Evolutionary conservation across 2,329 filamentous ascomycete species (phyloP), one percentile per base, ranked within the genome.

Genomic region (Beauveria sp.): DNA sequence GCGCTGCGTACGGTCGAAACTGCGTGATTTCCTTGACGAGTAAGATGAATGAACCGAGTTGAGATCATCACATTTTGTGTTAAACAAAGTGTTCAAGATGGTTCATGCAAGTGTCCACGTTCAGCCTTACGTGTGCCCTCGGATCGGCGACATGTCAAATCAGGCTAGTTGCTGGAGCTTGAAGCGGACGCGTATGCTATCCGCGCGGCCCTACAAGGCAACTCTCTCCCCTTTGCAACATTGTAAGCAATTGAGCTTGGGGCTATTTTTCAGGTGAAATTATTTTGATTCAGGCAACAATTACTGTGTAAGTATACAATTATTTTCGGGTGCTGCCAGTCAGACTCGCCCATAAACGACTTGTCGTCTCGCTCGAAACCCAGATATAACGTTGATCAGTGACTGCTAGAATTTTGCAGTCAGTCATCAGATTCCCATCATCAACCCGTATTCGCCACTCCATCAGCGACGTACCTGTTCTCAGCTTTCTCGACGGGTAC

Each of bases 111-210:
- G 28, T 40, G 43, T 24, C n/a, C 16, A 40, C 44, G 28, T 14
- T 55, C 55, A 57, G 55, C 55, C 55, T 57, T 57, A 48, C 30
- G 55, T 57, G 55, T 47, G 41, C 41, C n/a, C 22, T 55, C 8
- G 41, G 43, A 41, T 48, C 44, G 44, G 44, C 43, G n/a, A 47
- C 41, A 30, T 47, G n/a, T 47, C 20, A 10, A n/a, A 24, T 14
- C 20, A 34, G 28, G 30, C 44, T 40, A 57, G 30, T 30, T 12
- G 43, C 12, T n/a, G n/a, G 16, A 40, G 54, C 44, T 48, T n/a
- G 55, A 34, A 30, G 37, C 30, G 47, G 56, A 53, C 57, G 57
- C 57, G 57, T 46, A 59, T 40, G 48, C 47, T 28, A 44, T 51
- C 47, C 57, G 46, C 57, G 57, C 48, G 57, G 57, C 57, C 57